phyloP scores from a whole-genome alignment of 164 flowering plant species.

The Chimonanthus salicifolius region DNA sequence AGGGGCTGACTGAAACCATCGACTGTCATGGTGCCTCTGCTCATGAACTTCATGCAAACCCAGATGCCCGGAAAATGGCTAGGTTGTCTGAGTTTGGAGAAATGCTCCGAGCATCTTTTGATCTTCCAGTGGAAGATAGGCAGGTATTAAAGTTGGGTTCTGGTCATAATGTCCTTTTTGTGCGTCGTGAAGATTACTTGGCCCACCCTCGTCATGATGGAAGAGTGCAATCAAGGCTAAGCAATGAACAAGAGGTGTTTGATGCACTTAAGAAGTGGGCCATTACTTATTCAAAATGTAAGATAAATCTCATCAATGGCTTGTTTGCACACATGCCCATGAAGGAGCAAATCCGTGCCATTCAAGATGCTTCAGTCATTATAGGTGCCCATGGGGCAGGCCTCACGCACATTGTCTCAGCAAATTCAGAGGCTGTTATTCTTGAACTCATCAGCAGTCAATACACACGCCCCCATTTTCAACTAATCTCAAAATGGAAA shows the following conservation, averaged over 20 bases:
- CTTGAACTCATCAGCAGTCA: constrained; percentile 76
- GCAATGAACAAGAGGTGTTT: constrained; percentile 88
- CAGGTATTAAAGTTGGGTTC: constrained; percentile 26
- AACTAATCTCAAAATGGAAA: constrained; percentile 72
- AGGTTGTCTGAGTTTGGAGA: constrained; percentile 95
- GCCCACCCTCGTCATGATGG: constrained; percentile 97
- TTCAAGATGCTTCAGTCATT: constrained; percentile 90
- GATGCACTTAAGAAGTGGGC: constrained; percentile 64
- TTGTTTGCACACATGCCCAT: constrained; percentile 89
- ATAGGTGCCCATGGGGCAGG: constrained; percentile 99
- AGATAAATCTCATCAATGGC: constrained; percentile 70
- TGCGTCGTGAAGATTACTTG: constrained; percentile 89
- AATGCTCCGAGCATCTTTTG: constrained; percentile 82
- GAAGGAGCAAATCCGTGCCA: constrained; percentile 86
- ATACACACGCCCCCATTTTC: constrained; percentile 89
- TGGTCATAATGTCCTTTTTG: constrained; percentile 65
- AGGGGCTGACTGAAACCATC: constrained; percentile 61
- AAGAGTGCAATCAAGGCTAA: constrained; percentile 74
- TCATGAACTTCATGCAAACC: constrained; percentile 61
- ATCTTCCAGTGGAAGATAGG: constrained; percentile 47
- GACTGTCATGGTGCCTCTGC: constrained; percentile 67
- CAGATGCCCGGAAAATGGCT: constrained; percentile 67
- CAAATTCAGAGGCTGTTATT: constrained; percentile 58
- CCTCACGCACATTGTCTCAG: constrained; percentile 84
- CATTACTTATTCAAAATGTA: constrained; percentile 37